Evolutionary conservation across 108 stramenopile genomes (phyloP), one percentile per base, ranked within the genome.

Genomic region (Pseudonitzschia multistriata): DNA sequence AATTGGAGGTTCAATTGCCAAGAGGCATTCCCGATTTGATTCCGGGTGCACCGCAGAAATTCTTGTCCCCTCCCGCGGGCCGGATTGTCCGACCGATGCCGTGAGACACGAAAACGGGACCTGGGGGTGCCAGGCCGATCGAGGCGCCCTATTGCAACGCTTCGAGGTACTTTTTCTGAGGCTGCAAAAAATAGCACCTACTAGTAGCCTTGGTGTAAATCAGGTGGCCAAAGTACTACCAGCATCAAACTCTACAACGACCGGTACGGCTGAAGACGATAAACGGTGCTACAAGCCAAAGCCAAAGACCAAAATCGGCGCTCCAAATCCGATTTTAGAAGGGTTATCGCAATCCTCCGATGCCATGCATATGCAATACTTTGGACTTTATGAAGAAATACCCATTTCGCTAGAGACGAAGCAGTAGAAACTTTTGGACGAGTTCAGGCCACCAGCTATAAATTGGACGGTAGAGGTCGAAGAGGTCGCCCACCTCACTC

Each of bases 31-130:
- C 88, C 3, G 73, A 78, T 17, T 84, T 82, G 83, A 88, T 92
- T 67, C 64, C 88, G 53, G 72, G 86, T 13, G 83, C 89, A 8
- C 91, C 91, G 11, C 49, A 68, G 34, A 74, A 74, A 37, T 83
- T 92, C 55, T 62, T 92, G 31, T 65, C 79, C 4, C 76, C 77
- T 31, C 91, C 91, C 45, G 83, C 89, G 85, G 91, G 91, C n/a
- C 79, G 77, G 66, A 65, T 88, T 77, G 40, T 92, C 8, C 72
- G 88, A 40, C 91, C 91, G n/a, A 82, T 89, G 64, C 59, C 89
- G 67, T 80, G 89, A 60, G 59, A 87, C 21, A 88, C 88, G 87
- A 87, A 88, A 65, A 48, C 87, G 14, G 70, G 42, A 31, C 62
- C 25, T 49, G 63, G 59, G 61, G 52, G 36, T 15, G 62, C 37